Conservation (phyloP, 495 filamentous ascomycete species). For the Talaromyces nanjingensis region DNA sequence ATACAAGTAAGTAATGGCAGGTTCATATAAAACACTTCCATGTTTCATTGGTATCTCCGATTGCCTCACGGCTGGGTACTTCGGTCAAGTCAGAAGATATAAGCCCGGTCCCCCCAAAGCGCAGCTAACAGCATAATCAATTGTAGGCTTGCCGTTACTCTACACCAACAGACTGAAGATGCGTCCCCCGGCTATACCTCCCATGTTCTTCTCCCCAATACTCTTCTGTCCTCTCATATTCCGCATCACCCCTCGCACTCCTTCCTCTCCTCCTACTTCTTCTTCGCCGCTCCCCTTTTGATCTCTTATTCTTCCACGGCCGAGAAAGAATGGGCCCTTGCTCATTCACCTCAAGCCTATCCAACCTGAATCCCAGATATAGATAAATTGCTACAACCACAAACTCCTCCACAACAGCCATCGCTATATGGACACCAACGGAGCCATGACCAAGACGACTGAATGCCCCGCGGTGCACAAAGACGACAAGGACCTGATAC, state of each 20-base stretch:
- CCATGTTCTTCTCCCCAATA: neutral
- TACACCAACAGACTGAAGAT: neutral
- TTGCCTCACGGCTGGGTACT: neutral
- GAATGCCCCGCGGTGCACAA: neutral
- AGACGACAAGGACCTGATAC: constrained; percentile 1
- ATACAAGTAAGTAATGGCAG: neutral
- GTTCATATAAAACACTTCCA: too few relatives aligned
- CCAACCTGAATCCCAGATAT: neutral
- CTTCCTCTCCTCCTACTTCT: neutral
- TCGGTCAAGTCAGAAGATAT: neutral
- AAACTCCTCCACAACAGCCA: neutral
- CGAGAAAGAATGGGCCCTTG: neutral
- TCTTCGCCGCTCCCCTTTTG: neutral
- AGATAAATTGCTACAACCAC: neutral
- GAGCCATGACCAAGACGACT: neutral
- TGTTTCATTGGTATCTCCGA: neutral
- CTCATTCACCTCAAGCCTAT: neutral
- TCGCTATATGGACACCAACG: neutral
- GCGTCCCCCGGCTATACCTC: neutral
- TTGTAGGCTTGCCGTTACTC: neutral
- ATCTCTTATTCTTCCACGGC: neutral
- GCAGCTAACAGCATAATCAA: neutral
- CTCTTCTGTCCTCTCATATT: neutral
- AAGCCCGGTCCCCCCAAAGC: neutral
- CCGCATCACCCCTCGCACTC: too few relatives aligned